Evolutionary conservation across 2,329 filamentous ascomycete genomes (phyloP).

Genomic region (Diplodia intermedia): DNA sequence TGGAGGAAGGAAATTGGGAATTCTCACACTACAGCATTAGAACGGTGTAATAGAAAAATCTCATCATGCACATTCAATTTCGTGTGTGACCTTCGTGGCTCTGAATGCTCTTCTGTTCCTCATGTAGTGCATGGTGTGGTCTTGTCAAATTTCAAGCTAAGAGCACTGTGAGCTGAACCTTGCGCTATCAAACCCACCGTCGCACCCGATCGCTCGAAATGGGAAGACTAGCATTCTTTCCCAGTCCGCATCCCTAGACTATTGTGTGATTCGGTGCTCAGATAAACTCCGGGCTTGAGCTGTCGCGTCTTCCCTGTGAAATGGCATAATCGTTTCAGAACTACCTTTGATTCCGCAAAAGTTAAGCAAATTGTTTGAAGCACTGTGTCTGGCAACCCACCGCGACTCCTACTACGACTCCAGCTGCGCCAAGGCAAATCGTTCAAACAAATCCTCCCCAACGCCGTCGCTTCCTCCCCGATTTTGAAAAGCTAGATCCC

Average conservation of each 20-base stretch:
- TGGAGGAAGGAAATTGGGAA: slow-evolving; percentile 1
- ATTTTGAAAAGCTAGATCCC: neutral
- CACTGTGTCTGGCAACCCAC: neutral
- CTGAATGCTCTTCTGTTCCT: neutral
- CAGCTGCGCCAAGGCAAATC: neutral
- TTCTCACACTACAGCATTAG: slow-evolving; percentile 17
- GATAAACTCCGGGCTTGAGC: neutral
- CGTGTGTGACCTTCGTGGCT: neutral
- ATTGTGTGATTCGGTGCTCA: neutral
- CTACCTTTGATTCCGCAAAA: too few species aligned
- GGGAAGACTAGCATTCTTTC: neutral
- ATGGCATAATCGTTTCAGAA: neutral
- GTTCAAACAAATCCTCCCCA: neutral
- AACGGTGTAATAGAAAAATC: slow-evolving; percentile 20
- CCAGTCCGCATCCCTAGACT: neutral
- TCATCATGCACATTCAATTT: neutral
- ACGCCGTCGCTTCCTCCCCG: slow-evolving; percentile 6
- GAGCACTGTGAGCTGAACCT: neutral
- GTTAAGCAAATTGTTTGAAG: neutral
- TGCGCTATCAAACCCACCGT: neutral
- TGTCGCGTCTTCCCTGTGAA: neutral
- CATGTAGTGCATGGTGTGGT: neutral
- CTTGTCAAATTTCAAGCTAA: neutral
- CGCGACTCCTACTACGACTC: slow-evolving; percentile 3
- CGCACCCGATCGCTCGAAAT: neutral